Base-by-base conservation (phyloP, 2,329 filamentous ascomycete genomes). In the Mollisia scopiformis region DNA sequence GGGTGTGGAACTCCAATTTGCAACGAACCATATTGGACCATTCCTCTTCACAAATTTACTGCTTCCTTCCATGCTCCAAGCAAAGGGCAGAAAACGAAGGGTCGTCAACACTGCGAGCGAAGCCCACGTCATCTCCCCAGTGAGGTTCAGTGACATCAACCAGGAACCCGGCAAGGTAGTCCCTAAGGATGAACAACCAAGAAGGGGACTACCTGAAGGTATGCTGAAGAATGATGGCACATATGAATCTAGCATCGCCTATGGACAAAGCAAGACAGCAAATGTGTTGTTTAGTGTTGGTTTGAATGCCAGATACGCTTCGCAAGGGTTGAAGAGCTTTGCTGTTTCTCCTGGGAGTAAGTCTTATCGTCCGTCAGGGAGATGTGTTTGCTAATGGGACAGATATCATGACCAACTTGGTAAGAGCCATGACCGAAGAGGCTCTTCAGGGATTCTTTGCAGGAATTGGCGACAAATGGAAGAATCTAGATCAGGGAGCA, bases 241-340 rank as follows among this genome's bases (percentile, higher is more conserved):
- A 11, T 68, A 66, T 54, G 66, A 67, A 31, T 49, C 57, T 1
- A 23, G 30, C n/a, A 39, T 68, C 47, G 74, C 76, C 27, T 81
- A 81, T 69, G 78, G 75, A 14, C 76, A 79, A 70, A 75, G 73
- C 67, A 81, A 81, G 69, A 76, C 79, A 13, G 78, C 76, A 33
- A 80, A 80, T 62, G 69, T 80, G 25, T 52, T 68, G 21, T 57
- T 65, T 33, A 56, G 58, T 43, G 55, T 67, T 21, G 61, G 39
- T 27, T 57, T 68, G 57, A 65, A 64, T 55, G 25, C 37, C 30
- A 57, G 43, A 13, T 55, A 66, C n/a, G 41, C 27, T 1, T 41
- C 14, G 21, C 58, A 54, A 21, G 62, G 58, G 0, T 10, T 63
- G 3, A 54, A 27, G 53, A 61, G 61, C 46, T 64, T 59, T 55